Evolutionary conservation across 2,329 filamentous ascomycete species (phyloP).

Genomic region (Chaetomium strumarium): DNA sequence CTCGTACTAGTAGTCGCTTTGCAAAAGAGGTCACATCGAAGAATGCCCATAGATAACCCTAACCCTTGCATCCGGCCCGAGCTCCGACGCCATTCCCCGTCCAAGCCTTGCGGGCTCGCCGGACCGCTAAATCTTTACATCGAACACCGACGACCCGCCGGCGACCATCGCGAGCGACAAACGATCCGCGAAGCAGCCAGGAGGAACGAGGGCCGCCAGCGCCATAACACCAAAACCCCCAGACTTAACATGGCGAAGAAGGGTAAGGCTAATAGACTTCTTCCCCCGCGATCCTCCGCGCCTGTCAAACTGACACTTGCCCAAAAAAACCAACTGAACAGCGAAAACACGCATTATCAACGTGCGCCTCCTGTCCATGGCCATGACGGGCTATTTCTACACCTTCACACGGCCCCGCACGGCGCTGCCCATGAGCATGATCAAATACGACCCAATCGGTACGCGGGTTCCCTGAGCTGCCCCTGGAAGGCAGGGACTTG

Average conservation of each 20-base stretch:
- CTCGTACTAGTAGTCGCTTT: too few species aligned
- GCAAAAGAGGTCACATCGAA: too few species aligned
- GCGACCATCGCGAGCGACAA: neutral
- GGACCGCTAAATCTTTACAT: slow-evolving; percentile 11
- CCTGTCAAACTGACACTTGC: neutral
- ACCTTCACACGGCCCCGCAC: slow-evolving; percentile 78
- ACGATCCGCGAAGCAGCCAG: neutral
- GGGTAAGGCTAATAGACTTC: slow-evolving; percentile 17
- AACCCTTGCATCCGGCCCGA: too few species aligned
- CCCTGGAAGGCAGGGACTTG: neutral
- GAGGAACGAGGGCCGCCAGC: neutral
- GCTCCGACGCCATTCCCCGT: neutral
- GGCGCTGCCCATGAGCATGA: slow-evolving; percentile 83
- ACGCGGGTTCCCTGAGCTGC: slow-evolving; percentile 30
- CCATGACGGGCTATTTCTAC: slow-evolving; percentile 96
- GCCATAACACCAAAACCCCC: neutral
- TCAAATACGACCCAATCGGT: slow-evolving; percentile 98
- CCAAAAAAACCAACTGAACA: slow-evolving; percentile 33
- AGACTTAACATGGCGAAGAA: slow-evolving; percentile 22
- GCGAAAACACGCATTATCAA: slow-evolving; percentile 88
- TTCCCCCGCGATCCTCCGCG: neutral
- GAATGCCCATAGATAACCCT: too few species aligned
- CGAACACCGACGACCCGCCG: neutral
- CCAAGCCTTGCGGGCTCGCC: neutral
- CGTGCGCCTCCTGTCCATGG: slow-evolving; percentile 96